phyloP scores from a whole-genome alignment of 1,139 yeast genomes.

The Meyerozyma athensensis region DNA sequence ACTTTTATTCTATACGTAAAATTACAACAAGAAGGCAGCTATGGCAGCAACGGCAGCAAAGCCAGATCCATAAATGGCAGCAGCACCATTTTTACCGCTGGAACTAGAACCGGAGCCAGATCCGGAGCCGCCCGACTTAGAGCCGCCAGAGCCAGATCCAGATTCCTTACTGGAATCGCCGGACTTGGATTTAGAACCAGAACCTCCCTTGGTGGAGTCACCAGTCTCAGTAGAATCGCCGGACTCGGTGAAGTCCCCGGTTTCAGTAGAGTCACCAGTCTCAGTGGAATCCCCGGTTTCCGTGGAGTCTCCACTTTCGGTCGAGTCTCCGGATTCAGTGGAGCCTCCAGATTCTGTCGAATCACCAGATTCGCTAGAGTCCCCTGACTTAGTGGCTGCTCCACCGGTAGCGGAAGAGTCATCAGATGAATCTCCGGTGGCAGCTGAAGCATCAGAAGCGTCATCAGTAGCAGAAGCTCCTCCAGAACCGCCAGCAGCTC shows the following conservation, averaged over 20 bases:
- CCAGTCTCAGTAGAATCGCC: background rate
- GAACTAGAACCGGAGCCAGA: background rate
- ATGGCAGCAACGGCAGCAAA: constrained; percentile 19
- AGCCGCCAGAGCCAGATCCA: background rate
- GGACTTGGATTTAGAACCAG: constrained; percentile 8
- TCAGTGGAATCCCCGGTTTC: constrained; percentile 3
- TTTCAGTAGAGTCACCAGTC: background rate
- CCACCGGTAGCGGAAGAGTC: constrained; percentile 9
- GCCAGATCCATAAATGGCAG: constrained; percentile 17
- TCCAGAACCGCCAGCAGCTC: no score
- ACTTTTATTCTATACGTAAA: background rate
- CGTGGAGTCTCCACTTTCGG: constrained; percentile 1
- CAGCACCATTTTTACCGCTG: constrained; percentile 9
- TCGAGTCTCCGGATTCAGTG: background rate
- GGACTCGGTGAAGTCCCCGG: no score
- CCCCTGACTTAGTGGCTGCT: constrained; percentile 4
- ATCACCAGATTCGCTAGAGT: background rate
- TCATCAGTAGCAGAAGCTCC: no score
- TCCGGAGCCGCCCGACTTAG: no score
- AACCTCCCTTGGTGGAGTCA: background rate
- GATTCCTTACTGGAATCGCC: constrained; percentile 2
- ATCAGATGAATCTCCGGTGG: no score
- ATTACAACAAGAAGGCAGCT: constrained; percentile 10
- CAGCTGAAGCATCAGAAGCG: no score
- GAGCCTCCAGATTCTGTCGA: background rate